Evolutionary conservation across 441 rosid species (phyloP), one percentile per base, ranked within the genome.

Genomic region (Manihot esculenta): DNA sequence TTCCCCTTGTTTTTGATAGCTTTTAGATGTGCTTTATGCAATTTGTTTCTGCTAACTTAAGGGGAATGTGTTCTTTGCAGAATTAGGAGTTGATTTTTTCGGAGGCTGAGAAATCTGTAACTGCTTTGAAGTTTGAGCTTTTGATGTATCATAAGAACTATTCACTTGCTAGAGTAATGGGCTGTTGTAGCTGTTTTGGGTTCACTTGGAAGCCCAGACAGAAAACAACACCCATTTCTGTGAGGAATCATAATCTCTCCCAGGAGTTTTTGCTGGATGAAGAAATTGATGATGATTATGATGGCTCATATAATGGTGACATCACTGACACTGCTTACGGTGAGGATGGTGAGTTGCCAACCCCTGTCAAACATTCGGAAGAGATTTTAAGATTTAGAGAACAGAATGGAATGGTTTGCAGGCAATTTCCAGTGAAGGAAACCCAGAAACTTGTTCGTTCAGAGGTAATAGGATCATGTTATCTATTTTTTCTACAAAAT

Each of bases 121-220:
- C 61, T 72, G 55, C 61, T 66, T 71, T 61, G 51, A 75, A 78
- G 62, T 71, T 73, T 57, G 72, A 68, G 79, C 49, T 67, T 82
- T 79, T 62, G 64, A 87, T 90, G 99, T 80, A 87, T 71, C 78
- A 76, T 71, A 81, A 85, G 83, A 78, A 75, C 72, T 77, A 78
- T 81, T 80, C 81, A 24, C 77, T 87, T 83, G 81, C 84, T 60
- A 77, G 85, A 74, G 82, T 83, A 30, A 79, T 94, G 87, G 99
- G 96, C 70, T 94, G 97, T 75, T 94, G 92, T 78, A 86, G 94
- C 77, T 94, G 99, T 81, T 92, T 92, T 62, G 97, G 97, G 50
- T 81, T 86, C 69, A 62, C 81, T 17, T 74, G 85, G 78, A 92
- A 84, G 81, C 86, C 90, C 64, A 80, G 76, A 50, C 79, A 53